These are phyloP conservation scores for Candida saitoana DNA, from an alignment of 805 yeast species.

Conservation along the genomic window DNA sequence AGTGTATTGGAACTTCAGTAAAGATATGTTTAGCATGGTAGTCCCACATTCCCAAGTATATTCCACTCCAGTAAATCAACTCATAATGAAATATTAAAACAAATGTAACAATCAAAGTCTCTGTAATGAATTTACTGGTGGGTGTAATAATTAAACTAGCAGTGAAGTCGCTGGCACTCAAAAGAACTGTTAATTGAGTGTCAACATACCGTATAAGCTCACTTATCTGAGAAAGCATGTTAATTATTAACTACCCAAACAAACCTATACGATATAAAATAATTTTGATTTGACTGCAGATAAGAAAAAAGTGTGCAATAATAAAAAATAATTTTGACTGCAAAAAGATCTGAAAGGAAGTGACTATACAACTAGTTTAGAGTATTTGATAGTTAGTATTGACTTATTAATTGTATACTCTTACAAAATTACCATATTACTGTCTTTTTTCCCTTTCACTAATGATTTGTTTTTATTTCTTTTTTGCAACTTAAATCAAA, in stretches of 20 bases:
- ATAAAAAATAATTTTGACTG: too few species aligned
- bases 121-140: slow-evolving; percentile 26
- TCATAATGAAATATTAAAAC: slow-evolving; percentile 35
- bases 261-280: background rate
- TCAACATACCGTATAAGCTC: slow-evolving; percentile 6
- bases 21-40: slow-evolving; percentile 58
- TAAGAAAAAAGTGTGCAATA: too few species aligned
- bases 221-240: slow-evolving; percentile 1
- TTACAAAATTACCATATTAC: too few species aligned
- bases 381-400: too few species aligned
- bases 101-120: slow-evolving; percentile 20
- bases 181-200: slow-evolving; percentile 6
- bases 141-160: slow-evolving; percentile 21
- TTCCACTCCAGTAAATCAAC: slow-evolving; percentile 39
- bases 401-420: too few species aligned
- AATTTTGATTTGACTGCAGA: background rate
- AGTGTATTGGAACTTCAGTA: slow-evolving; percentile 70
- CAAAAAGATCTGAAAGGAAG: too few species aligned
- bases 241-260: too few species aligned
- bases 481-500: too few species aligned
- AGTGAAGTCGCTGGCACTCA: slow-evolving; percentile 17
- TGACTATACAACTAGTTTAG: too few species aligned
- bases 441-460: too few species aligned
- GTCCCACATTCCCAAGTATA: slow-evolving; percentile 42
- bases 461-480: too few species aligned